phyloP scores from a whole-genome alignment of 306 rosid species.

The Vigna trinervia region DNA sequence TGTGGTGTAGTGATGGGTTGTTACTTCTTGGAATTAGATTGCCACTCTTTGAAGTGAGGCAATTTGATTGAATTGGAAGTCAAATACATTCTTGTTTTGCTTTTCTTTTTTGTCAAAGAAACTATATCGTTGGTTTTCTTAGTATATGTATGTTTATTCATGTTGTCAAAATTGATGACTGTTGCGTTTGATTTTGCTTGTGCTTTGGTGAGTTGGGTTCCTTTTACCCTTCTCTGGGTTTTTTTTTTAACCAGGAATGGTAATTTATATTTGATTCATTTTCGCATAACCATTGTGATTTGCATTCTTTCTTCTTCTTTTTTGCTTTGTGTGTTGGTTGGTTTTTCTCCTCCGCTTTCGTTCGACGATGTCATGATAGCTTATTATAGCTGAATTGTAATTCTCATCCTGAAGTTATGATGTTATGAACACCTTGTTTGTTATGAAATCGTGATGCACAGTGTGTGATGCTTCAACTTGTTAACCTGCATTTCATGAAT shows the following conservation, averaged over 20 bases:
- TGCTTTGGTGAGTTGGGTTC: constrained; percentile 17
- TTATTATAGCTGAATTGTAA: constrained; percentile 1
- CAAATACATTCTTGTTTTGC: background rate
- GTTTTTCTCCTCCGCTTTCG: background rate
- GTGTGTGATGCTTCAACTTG: constrained; percentile 5
- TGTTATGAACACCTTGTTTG: constrained; percentile 4
- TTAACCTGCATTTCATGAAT: constrained; percentile 26
- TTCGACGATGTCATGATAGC: background rate
- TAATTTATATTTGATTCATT: constrained; percentile 39
- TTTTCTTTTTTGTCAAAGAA: constrained; percentile 7
- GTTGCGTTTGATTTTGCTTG: constrained; percentile 32
- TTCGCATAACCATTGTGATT: constrained; percentile 32
- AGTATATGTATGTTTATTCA: background rate
- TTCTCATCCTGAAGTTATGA: constrained; percentile 32
- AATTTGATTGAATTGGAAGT: constrained; percentile 22
- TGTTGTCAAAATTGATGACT: constrained; percentile 39
- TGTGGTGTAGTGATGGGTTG: background rate
- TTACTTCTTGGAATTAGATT: background rate
- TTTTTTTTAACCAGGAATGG: constrained; percentile 17
- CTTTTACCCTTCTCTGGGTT: constrained; percentile 32
- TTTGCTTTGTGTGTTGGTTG: background rate
- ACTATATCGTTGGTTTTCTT: constrained; percentile 12
- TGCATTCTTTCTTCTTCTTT: background rate
- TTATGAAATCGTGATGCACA: constrained; percentile 31
- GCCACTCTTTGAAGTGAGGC: background rate